Percentiles rank a stretch among this genome's conserved stretches.
These are phyloP conservation scores for Elaeagnus macrophylla DNA, from an alignment of 306 rosid species.

Conservation along the genomic window DNA sequence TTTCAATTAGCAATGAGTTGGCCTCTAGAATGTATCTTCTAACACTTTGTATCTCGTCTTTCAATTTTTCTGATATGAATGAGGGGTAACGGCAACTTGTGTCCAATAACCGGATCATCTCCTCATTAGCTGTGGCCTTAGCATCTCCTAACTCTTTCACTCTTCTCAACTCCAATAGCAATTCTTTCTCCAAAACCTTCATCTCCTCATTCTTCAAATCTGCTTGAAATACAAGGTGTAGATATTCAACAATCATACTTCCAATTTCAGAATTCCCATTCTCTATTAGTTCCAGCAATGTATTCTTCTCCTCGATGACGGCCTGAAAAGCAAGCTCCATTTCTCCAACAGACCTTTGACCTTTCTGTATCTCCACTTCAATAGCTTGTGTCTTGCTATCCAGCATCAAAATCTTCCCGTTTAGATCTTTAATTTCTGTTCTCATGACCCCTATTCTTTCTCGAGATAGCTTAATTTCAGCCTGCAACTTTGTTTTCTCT, in stretches of 20 bases:
- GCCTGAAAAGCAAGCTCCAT: conserved; percentile 26
- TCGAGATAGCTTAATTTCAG: conserved; percentile 25
- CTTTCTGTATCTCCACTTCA: conserved; percentile 31
- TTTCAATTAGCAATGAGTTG: conserved; percentile 37
- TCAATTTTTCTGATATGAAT: conserved; percentile 40
- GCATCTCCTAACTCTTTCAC: conserved; percentile 35
- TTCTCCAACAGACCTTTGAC: conserved; percentile 19
- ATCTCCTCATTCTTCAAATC: conserved; percentile 40
- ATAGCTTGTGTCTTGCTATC: conserved; percentile 17
- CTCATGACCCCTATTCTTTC: conserved; percentile 26
- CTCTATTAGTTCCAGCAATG: conserved; percentile 27
- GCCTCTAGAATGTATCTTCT: conserved; percentile 49
- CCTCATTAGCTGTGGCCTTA: conserved; percentile 35
- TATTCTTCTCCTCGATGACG: conserved; percentile 31
- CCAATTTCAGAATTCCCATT: conserved; percentile 29
- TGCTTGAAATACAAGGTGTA: conserved; percentile 25
- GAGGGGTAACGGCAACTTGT: conserved; percentile 20
- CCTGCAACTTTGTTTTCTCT: conserved; percentile 44
- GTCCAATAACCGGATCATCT: conserved; percentile 33
- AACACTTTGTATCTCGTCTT: conserved; percentile 42
- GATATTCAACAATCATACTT: conserved; percentile 29
- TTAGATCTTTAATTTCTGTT: conserved; percentile 33
- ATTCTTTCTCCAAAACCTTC: conserved; percentile 54
- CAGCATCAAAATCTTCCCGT: conserved; percentile 16
- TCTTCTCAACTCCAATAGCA: conserved; percentile 30